Conservation (phyloP, 73 alveolate genomes). For the Tetrahymena malaccensis region DNA sequence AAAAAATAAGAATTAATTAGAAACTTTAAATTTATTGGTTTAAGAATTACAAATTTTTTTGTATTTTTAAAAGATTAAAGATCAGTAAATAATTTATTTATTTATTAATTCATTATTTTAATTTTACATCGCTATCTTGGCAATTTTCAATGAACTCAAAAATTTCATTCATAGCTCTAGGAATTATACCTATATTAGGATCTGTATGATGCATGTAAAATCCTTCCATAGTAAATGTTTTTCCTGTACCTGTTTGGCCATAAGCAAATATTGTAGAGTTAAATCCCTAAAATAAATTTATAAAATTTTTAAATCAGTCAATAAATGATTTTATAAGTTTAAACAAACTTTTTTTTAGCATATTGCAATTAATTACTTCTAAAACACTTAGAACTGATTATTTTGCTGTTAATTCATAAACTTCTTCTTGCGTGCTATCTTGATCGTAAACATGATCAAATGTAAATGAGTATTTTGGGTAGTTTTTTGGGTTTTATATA, state of each 20-base stretch:
- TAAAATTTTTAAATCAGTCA: neutral
- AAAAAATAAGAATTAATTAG: neutral
- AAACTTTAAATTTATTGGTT: neutral
- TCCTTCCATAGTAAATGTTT: constrained; percentile 84
- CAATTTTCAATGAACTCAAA: constrained; percentile 53
- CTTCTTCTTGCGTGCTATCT: constrained; percentile 58
- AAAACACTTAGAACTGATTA: constrained; percentile 58
- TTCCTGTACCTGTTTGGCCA: constrained; percentile 91
- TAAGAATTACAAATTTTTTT: neutral
- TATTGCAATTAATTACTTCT: constrained; percentile 4
- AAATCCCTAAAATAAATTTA: constrained; percentile 39
- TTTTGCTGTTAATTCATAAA: constrained; percentile 59
- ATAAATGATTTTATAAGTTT: neutral
- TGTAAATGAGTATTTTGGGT: constrained; percentile 58
- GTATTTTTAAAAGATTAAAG: neutral
- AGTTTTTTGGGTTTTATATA: constrained; percentile 53
- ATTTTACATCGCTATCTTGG: neutral
- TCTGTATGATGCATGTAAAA: constrained; percentile 40
- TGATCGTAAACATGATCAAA: constrained; percentile 71
- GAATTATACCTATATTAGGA: constrained; percentile 57
- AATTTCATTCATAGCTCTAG: constrained; percentile 60
- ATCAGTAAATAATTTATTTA: neutral
- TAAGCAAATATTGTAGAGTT: constrained; percentile 68
- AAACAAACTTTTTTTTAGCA: too few species aligned
- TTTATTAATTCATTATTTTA: neutral